Evolutionary conservation across 2,329 filamentous ascomycete genomes (phyloP).

Genomic region (Fusarium sp.): DNA sequence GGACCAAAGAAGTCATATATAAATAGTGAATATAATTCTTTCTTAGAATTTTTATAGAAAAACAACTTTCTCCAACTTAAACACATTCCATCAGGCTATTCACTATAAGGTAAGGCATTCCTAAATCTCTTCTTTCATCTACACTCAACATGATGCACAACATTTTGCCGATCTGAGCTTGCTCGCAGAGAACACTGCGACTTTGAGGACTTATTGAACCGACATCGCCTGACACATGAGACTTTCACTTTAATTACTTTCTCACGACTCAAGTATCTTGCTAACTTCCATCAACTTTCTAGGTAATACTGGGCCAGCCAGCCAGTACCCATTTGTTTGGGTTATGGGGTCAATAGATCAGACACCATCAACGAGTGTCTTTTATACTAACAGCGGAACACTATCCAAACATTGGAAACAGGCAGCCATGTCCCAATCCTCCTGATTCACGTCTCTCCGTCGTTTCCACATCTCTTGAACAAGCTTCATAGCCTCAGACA

Average conservation of each 20-base stretch:
- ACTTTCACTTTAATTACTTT: not conserved
- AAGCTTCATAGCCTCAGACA: slow-evolving; percentile 4
- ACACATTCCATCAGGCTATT: accelerated
- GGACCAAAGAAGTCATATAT: not conserved
- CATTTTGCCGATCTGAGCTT: slow-evolving; percentile 31
- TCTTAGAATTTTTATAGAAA: not conserved
- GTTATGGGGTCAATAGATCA: no score
- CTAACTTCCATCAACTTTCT: not conserved
- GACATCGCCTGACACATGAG: slow-evolving; percentile 22
- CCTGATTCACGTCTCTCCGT: not conserved
- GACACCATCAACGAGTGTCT: not conserved
- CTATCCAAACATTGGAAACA: slow-evolving; percentile 49
- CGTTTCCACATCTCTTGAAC: slow-evolving; percentile 2
- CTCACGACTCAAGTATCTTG: accelerated
- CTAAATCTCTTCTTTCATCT: accelerated
- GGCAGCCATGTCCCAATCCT: slow-evolving; percentile 22
- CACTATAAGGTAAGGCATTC: not conserved
- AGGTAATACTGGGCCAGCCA: not conserved
- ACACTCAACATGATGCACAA: slow-evolving; percentile 7
- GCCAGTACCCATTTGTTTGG: not conserved
- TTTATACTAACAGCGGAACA: not conserved
- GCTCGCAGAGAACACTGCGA: slow-evolving; percentile 7
- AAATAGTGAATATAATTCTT: not conserved
- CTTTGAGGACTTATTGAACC: slow-evolving; percentile 20
- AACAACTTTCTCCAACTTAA: no score